A percentile compares a stretch with the other conserved stretches of the same genome.
These are phyloP conservation scores for Neoconidiobolus thromboides DNA, from an alignment of 371 early-diverging fungal genomes.

Conservation along the genomic window DNA sequence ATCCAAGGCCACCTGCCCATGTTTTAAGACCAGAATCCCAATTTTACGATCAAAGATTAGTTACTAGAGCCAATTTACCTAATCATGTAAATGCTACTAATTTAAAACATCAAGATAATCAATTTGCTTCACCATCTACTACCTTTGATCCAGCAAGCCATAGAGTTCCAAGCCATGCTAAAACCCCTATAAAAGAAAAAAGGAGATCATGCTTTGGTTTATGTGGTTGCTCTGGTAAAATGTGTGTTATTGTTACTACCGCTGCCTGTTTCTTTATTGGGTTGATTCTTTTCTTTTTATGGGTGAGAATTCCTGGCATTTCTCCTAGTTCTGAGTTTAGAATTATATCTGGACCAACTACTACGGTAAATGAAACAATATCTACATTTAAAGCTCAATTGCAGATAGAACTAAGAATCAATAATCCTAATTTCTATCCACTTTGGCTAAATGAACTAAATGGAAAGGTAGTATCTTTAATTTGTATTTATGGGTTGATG, in stretches of 20 bases:
- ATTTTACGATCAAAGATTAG: neutral
- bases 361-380: neutral
- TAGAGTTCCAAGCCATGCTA: neutral
- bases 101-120: neutral
- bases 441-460: neutral
- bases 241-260: slow-evolving; percentile 2
- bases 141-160: neutral
- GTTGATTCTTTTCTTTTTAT: neutral
- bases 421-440: neutral
- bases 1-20: neutral
- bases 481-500: neutral
- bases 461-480: neutral
- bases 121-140: neutral
- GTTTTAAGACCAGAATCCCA: neutral
- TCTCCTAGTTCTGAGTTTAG: neutral
- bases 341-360: neutral
- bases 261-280: neutral
- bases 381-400: neutral
- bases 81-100: neutral
- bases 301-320: neutral
- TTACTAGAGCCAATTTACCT: neutral
- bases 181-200: neutral
- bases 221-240: neutral
- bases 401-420: neutral
- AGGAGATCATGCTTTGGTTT: slow-evolving; percentile 1